Percentiles rank a stretch among this genome's conserved stretches.
These are phyloP conservation scores for Ettlia oleoabundans DNA, from an alignment of 139 green algal genomes.

Conservation along the genomic window DNA sequence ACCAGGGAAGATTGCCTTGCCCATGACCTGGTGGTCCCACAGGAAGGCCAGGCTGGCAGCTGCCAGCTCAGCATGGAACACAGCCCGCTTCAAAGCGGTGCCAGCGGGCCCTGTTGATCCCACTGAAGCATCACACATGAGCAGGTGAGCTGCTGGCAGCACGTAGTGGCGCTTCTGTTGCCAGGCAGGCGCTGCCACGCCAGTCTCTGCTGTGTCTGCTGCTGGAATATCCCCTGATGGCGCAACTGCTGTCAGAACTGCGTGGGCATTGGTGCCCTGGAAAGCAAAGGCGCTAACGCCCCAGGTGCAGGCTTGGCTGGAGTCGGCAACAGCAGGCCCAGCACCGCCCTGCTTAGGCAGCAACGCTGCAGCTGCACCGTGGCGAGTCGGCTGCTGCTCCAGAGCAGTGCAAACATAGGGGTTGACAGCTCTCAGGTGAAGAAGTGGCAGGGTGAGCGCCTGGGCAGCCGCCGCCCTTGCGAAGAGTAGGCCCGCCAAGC, in stretches of 20 bases:
- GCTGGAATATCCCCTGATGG: background rate
- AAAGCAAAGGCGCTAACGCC: constrained; percentile 56
- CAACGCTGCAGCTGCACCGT: background rate
- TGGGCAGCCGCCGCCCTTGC: constrained; percentile 20
- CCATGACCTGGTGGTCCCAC: constrained; percentile 75
- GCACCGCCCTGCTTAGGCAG: constrained; percentile 38
- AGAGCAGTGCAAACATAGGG: constrained; percentile 62
- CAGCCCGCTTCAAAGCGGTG: background rate
- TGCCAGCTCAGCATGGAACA: constrained; percentile 50
- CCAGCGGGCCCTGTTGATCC: background rate
- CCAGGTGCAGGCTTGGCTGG: background rate
- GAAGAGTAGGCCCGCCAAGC: constrained; percentile 74
- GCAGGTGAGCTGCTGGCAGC: constrained; percentile 30
- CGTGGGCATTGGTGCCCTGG: constrained; percentile 57
- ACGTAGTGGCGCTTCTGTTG: constrained; percentile 35
- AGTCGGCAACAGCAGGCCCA: background rate
- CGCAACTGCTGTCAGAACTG: constrained; percentile 5
- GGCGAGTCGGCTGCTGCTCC: constrained; percentile 29
- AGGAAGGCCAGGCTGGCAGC: constrained; percentile 66
- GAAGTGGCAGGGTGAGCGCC: constrained; percentile 30
- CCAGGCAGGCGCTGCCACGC: constrained; percentile 6
- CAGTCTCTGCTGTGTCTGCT: background rate
- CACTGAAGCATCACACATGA: constrained; percentile 4
- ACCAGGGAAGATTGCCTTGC: constrained; percentile 56
- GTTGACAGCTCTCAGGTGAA: constrained; percentile 72